Conservation (phyloP, 2,329 filamentous ascomycete species). For the Fusarium anguioides region DNA sequence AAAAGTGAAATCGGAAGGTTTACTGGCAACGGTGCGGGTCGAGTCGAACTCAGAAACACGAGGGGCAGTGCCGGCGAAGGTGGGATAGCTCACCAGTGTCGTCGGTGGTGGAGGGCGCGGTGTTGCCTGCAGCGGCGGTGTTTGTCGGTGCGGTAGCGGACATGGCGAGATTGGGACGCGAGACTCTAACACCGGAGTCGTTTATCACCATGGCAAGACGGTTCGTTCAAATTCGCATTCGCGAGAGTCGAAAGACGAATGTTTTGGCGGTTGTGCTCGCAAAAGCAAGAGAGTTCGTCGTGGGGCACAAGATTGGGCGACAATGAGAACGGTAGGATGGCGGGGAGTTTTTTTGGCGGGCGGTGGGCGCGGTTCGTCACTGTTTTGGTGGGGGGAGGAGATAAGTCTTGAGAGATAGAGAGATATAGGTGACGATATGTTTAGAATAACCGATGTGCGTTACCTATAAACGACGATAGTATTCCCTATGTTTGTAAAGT, state of each 20-base stretch:
- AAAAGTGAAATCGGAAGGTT: slow-evolving; percentile 35
- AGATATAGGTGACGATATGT: slow-evolving; percentile 14
- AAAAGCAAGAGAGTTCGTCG: slow-evolving; percentile 36
- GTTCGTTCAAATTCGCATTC: slow-evolving; percentile 15
- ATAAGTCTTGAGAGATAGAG: slow-evolving; percentile 5
- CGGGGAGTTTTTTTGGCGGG: slow-evolving; percentile 39
- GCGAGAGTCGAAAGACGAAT: slow-evolving; percentile 2
- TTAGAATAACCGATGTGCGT: slow-evolving; percentile 40
- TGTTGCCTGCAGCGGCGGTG: slow-evolving; percentile 46
- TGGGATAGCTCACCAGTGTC: slow-evolving; percentile 55
- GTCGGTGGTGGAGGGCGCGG: slow-evolving; percentile 48
- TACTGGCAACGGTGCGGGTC: slow-evolving; percentile 36
- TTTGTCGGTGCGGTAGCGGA: slow-evolving; percentile 50
- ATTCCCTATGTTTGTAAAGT: slow-evolving; percentile 41
- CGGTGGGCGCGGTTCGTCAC: slow-evolving; percentile 38
- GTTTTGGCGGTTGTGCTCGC: slow-evolving; percentile 24
- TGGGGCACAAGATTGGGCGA: slow-evolving; percentile 42
- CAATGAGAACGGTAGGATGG: slow-evolving; percentile 37
- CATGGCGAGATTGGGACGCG: slow-evolving; percentile 52
- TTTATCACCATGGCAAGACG: slow-evolving; percentile 54
- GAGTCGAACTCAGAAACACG: slow-evolving; percentile 45
- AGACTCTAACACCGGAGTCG: slow-evolving; percentile 53
- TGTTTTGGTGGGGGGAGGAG: slow-evolving; percentile 41
- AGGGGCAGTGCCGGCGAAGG: slow-evolving; percentile 49
- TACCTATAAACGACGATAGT: slow-evolving; percentile 45